Base-by-base conservation (phyloP, 2,329 filamentous ascomycete genomes). In the Diaporthe sp. region DNA sequence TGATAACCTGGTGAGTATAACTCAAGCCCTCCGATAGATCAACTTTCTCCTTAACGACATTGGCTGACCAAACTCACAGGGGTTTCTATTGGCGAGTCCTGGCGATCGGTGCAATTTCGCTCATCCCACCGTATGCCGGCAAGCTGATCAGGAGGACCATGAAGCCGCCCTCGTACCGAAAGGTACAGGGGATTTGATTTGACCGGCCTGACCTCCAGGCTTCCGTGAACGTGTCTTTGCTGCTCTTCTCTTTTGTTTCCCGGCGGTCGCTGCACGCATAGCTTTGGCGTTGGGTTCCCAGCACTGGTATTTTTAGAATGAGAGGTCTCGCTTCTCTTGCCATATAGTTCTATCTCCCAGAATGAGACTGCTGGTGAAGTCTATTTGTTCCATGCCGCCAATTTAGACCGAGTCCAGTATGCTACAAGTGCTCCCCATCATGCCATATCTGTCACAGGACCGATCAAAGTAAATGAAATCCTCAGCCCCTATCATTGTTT, bases 111-210 rank as follows among this genome's bases (percentile, higher is more conserved):
- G 92, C 94, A 10, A 92, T 98, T 58, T 94, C 94, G 55, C 84
- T 98, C 73, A 89, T 97, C 64, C 97, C 97, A 25, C 94, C 96
- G 2, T 98, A 96, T 85, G 93, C 91, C 69, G 95, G 90, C 28
- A 98, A 98, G 86, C 83, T 97, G 76, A 93, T 98, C 77, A 89
- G 94, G 80, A 89, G 95, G 81, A 95, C 92, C 76, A 92, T 97
- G 88, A 96, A 94, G 85, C 97, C 97, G 76, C 96, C 96, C 28
- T 97, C 94, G 81, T 98, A 98, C 86, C 90, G 97, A 80, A 99
- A 99, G 87, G 96, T 99, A 64, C 93, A 93, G 84, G 92, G 89
- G 58, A 90, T 92, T 75, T 93, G 84, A 84, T 60, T 5, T 52
- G 33, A 12, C 33, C 35, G 50, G 28, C 22, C 45, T 55, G 57